Percentiles rank a stretch among this genome's conserved stretches.
phyloP scores from a whole-genome alignment of 805 yeast genomes.

The Limtongozyma cylindracea region DNA sequence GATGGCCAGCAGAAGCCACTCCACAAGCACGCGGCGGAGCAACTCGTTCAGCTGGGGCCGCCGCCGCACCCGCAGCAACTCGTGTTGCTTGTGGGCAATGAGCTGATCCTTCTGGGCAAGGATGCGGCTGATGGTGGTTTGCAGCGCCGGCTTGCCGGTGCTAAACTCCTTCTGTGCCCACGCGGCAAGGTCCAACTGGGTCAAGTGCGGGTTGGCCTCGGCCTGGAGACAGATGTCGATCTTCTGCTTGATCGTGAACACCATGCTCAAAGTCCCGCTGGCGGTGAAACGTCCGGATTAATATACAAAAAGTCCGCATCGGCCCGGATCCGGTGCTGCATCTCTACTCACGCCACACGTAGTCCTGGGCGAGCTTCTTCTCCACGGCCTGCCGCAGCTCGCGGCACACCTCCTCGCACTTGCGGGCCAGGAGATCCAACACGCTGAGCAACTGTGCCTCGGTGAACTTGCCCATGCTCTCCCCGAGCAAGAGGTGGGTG shows the following conservation, averaged over 20 bases:
- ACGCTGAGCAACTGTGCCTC: conserved; percentile 24
- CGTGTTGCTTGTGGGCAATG: conserved; percentile 22
- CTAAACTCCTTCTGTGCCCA: conserved; percentile 38
- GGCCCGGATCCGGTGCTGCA: too few relatives aligned
- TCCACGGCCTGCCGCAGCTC: conserved; percentile 16
- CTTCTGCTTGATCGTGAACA: conserved; percentile 33
- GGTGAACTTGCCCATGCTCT: conserved; percentile 47
- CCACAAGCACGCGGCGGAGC: conserved; percentile 31
- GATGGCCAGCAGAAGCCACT: conserved; percentile 41
- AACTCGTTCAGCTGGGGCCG: conserved; percentile 28
- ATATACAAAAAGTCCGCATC: too few relatives aligned
- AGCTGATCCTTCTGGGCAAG: conserved; percentile 28
- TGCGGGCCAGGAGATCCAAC: conserved; percentile 23
- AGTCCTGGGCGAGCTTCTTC: conserved; percentile 22
- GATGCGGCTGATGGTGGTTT: conserved; percentile 39
- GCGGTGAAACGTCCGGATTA: too few relatives aligned
- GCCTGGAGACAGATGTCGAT: conserved; percentile 44
- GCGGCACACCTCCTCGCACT: conserved; percentile 17
- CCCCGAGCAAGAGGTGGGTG: conserved; percentile 34
- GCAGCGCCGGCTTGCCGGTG: conserved; percentile 28
- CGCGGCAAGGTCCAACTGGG: conserved; percentile 33
- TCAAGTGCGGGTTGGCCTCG: conserved; percentile 43
- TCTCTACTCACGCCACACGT: conserved; percentile 21
- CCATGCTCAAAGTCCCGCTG: conserved; percentile 11
- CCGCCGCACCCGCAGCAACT: conserved; percentile 21